phyloP scores from a whole-genome alignment of 2,329 filamentous ascomycete species.

The Aurifilum marmelostoma region DNA sequence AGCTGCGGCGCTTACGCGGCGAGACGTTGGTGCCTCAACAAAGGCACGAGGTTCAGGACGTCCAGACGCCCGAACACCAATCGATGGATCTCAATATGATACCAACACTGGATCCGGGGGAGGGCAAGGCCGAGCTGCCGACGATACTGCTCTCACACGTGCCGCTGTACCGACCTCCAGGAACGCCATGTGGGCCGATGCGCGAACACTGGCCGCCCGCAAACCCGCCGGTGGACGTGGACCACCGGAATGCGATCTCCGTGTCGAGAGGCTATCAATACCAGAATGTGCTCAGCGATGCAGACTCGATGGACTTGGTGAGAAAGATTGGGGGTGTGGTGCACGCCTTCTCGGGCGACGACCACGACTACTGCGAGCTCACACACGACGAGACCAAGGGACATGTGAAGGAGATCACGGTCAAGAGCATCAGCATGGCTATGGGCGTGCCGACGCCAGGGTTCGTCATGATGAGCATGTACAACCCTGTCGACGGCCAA shows the following conservation, averaged over 20 bases:
- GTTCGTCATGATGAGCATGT: slow-evolving; percentile 85
- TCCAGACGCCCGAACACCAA: slow-evolving; percentile 49
- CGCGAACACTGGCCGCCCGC: slow-evolving; percentile 83
- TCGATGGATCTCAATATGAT: slow-evolving; percentile 47
- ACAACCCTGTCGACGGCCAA: slow-evolving; percentile 78
- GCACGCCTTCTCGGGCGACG: slow-evolving; percentile 92
- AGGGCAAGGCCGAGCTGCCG: slow-evolving; percentile 67
- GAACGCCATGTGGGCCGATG: slow-evolving; percentile 84
- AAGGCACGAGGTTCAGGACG: slow-evolving; percentile 62
- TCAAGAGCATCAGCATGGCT: slow-evolving; percentile 93
- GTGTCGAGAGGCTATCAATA: slow-evolving; percentile 89
- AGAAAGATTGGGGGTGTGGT: slow-evolving; percentile 79
- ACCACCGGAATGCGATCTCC: slow-evolving; percentile 77
- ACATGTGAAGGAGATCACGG: slow-evolving; percentile 80
- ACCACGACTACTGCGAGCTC: slow-evolving; percentile 97
- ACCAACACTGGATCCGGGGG: slow-evolving; percentile 46
- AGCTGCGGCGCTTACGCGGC: slow-evolving; percentile 68
- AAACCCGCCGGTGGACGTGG: slow-evolving; percentile 61
- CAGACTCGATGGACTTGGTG: slow-evolving; percentile 75
- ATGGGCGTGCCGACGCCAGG: slow-evolving; percentile 92
- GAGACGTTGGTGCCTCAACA: slow-evolving; percentile 59
- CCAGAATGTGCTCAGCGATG: slow-evolving; percentile 84
- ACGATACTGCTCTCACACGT: slow-evolving; percentile 91
- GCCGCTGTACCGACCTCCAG: slow-evolving; percentile 79
- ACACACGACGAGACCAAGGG: slow-evolving; percentile 72